Percentiles rank a stretch among this genome's conserved stretches.
Evolutionary conservation across 768 basidiomycete genomes (phyloP).

Genomic region (Termitomyces sp.): DNA sequence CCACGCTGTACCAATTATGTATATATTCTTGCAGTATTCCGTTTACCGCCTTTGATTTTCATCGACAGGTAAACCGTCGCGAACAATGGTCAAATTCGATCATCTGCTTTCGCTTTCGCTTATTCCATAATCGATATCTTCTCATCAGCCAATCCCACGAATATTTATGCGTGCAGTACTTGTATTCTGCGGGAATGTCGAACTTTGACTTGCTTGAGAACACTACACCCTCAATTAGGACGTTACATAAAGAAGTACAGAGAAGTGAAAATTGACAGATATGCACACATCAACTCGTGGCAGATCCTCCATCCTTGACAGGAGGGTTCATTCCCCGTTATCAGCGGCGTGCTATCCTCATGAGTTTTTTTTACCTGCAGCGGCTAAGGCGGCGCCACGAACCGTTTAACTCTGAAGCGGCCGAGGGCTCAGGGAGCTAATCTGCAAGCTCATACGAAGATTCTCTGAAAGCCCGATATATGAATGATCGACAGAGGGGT

Average conservation of each 20-base stretch:
- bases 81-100: too few species aligned
- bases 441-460: background rate
- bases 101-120: too few species aligned
- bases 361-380: background rate
- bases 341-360: conserved; percentile 4
- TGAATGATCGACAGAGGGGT: conserved; percentile 8
- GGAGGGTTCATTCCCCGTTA: conserved; percentile 9
- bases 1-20: too few species aligned
- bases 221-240: conserved; percentile 1
- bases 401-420: background rate
- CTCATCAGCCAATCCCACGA: too few species aligned
- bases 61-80: too few species aligned
- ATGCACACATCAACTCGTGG: conserved; percentile 4
- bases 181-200: too few species aligned
- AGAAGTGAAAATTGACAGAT: conserved; percentile 6
- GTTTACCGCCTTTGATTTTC: too few species aligned
- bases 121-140: too few species aligned
- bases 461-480: background rate
- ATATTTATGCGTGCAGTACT: too few species aligned
- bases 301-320: background rate
- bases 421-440: background rate
- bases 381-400: conserved; percentile 3
- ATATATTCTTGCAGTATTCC: too few species aligned
- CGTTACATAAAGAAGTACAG: background rate
- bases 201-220: too few species aligned